Percentiles rank a stretch among this genome's conserved stretches.
These are phyloP conservation scores for Cercospora zeina DNA, from an alignment of 2,329 filamentous ascomycete genomes.

Conservation along the genomic window DNA sequence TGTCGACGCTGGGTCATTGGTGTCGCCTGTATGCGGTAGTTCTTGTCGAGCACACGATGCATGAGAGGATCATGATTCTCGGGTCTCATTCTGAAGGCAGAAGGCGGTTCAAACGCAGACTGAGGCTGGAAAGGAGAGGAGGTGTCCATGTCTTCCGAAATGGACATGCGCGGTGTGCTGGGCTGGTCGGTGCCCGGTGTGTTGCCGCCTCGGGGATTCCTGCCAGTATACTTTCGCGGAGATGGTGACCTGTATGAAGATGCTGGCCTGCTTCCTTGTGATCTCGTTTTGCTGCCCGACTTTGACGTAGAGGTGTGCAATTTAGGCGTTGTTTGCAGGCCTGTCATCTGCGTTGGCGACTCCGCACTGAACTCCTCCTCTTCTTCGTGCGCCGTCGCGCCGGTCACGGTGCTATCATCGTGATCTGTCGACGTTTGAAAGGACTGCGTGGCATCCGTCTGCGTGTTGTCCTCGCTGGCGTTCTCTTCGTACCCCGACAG, in stretches of 20 bases:
- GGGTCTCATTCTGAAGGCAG: conserved; percentile 37
- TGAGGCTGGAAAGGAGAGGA: conserved; percentile 57
- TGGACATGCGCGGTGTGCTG: conserved; percentile 35
- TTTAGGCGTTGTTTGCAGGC: conserved; percentile 61
- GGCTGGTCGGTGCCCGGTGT: conserved; percentile 32
- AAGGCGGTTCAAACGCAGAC: conserved; percentile 40
- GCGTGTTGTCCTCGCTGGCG: conserved; percentile 56
- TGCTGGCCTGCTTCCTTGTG: conserved; percentile 21
- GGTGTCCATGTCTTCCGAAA: conserved; percentile 37
- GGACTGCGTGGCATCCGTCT: conserved; percentile 40
- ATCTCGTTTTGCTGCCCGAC: conserved; percentile 34
- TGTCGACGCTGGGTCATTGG: conserved; percentile 58
- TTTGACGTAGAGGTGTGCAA: conserved; percentile 43
- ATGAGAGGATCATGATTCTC: conserved; percentile 72
- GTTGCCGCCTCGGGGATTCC: conserved; percentile 35
- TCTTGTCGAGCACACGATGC: conserved; percentile 92
- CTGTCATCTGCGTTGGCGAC: conserved; percentile 52
- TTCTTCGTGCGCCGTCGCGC: conserved; percentile 40
- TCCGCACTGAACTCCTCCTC: conserved; percentile 65
- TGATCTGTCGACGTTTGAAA: conserved; percentile 35
- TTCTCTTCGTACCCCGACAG: conserved; percentile 90
- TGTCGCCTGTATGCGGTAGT: conserved; percentile 89
- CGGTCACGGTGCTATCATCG: conserved; percentile 38
- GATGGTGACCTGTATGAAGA: conserved; percentile 37
- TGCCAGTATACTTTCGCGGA: conserved; percentile 47